Base-by-base conservation (phyloP, 768 basidiomycete genomes). In the Nidularia pulvinata region DNA sequence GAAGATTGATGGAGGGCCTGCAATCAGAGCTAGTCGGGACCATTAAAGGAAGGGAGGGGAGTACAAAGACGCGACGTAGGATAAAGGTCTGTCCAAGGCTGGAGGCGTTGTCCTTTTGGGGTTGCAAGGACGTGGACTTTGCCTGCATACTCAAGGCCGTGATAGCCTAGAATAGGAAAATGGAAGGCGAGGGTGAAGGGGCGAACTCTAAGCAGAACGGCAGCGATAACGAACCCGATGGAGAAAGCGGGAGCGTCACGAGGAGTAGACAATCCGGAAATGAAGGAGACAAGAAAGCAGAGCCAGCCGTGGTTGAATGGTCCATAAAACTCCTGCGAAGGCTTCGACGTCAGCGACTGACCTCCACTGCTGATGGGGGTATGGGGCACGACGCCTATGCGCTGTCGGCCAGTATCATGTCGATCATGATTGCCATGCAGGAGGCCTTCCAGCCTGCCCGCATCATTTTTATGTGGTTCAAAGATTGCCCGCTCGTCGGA, bases 61-160 rank as follows among this genome's bases (percentile, higher is more conserved):
- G n/a, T 30, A 30, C 48, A 36, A 49, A 45, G 49, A 33, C 25
- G 55, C 19, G 57, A 48, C 70, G 67, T 53, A 73, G 69, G 46
- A 76, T 80, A 56, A 79, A 75, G 52, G 67, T 77, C 45, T 83
- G 82, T 59, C 78, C 81, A 22, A 70, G 72, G 36, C 68, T 84
- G 46, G 77, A 79, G 60, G 72, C 76, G n/a, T 65, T 83, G 34
- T 70, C 75, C 37, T 70, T 84, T 53, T 81, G 78, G 82, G 71
- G 71, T 46, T 84, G 81, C 61, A 56, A 65, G 49, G 78, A 81
- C 60, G 62, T 82, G 53, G 62, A 69, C 34, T 68, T 77, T 32
- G 56, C 48, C 35, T 63, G 64, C 39, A 60, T 81, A 51, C 66
- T 69, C 50, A 69, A 59, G 11, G 61, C 76, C 25, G 71, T 81